These are phyloP conservation scores for Phytophthora foliorum DNA, from an alignment of 352 stramenopile genomes.

Conservation along the genomic window DNA sequence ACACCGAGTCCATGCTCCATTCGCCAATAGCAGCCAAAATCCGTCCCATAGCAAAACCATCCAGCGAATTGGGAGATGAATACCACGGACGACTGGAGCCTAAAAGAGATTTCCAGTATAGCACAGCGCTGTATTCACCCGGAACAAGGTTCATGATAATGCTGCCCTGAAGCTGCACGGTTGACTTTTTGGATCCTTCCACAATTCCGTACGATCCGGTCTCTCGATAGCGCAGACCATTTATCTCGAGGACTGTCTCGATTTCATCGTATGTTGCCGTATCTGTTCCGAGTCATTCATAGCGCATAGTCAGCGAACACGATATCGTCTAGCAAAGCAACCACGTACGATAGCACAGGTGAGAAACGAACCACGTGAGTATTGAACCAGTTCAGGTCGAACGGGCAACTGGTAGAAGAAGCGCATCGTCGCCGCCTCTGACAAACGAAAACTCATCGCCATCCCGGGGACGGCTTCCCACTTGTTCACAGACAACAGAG, in stretches of 20 bases:
- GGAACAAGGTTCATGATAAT: conserved; percentile 72
- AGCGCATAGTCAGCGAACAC: conserved; percentile 16
- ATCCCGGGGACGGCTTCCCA: conserved; percentile 75
- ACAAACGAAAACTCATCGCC: conserved; percentile 57
- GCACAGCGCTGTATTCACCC: conserved; percentile 65
- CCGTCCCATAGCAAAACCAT: conserved; percentile 80
- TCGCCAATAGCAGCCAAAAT: conserved; percentile 67
- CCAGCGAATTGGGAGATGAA: conserved; percentile 60
- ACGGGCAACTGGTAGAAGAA: conserved; percentile 85
- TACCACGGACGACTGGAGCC: conserved; percentile 71
- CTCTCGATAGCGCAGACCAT: conserved; percentile 73
- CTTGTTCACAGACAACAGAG: conserved; percentile 51
- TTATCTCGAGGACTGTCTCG: conserved; percentile 69
- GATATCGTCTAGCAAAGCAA: conserved; percentile 2
- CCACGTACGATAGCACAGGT: not conserved
- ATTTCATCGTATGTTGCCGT: conserved; percentile 64
- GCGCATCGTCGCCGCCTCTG: conserved; percentile 54
- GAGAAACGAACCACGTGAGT: conserved; percentile 52
- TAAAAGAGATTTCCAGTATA: conserved; percentile 68
- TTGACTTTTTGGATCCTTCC: conserved; percentile 62
- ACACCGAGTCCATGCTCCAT: conserved; percentile 51
- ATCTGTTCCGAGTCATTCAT: conserved; percentile 45
- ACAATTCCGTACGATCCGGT: conserved; percentile 74
- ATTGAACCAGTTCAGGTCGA: conserved; percentile 61
- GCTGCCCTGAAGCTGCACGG: conserved; percentile 64